phyloP scores from a whole-genome alignment of 129 eudicot species.

The Ambrosia trifida region DNA sequence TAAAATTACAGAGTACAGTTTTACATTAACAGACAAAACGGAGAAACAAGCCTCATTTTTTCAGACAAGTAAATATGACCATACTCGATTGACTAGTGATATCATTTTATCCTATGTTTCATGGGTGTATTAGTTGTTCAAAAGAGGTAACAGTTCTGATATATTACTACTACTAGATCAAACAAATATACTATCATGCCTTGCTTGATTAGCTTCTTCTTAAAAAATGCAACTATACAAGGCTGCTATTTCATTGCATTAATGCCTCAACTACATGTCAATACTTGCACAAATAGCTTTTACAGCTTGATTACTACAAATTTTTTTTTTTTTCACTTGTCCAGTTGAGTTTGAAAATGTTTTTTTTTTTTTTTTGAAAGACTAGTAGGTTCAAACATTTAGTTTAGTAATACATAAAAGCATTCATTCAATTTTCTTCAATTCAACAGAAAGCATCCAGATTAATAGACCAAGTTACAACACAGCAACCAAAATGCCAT shows the following conservation, averaged over 20 bases:
- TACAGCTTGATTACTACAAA: no score
- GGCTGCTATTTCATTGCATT: background rate
- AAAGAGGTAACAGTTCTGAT: no score
- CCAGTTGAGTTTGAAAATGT: conserved; percentile 2
- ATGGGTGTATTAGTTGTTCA: no score
- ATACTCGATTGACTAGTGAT: no score
- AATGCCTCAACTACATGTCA: background rate
- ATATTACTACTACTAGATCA: no score
- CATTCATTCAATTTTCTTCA: conserved; percentile 1
- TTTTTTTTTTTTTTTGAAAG: background rate
- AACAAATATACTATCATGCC: background rate
- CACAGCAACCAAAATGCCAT: background rate
- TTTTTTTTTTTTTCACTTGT: background rate
- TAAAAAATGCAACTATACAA: background rate
- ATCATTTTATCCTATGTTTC: no score
- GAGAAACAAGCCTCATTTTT: no score
- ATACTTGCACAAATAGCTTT: conserved; percentile 1
- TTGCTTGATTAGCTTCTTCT: conserved; percentile 12
- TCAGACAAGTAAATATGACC: no score
- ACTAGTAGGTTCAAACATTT: background rate
- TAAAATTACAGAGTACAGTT: conserved; percentile 5
- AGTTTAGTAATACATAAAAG: background rate
- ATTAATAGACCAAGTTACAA: background rate
- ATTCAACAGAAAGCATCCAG: conserved; percentile 1
- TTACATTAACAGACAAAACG: background rate